Percentiles rank a stretch among this genome's conserved stretches.
Evolutionary conservation across 768 basidiomycete species (phyloP).

Genomic region (Exidia glandulosa): DNA sequence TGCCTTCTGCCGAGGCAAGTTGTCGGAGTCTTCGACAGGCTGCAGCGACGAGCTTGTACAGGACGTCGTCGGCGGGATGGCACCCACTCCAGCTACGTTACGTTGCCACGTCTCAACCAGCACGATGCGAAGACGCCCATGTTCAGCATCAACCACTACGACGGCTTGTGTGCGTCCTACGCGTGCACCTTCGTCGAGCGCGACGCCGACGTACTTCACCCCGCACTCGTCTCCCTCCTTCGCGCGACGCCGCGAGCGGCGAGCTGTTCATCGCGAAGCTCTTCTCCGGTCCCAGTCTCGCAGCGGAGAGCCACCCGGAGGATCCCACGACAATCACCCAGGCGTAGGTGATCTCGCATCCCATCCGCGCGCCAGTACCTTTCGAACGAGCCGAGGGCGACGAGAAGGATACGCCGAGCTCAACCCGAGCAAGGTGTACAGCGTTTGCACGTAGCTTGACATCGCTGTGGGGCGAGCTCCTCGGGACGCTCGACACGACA

Average conservation of each 20-base stretch:
- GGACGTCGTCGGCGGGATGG: constrained; percentile 60
- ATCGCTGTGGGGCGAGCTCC: constrained; percentile 61
- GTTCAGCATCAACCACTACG: constrained; percentile 85
- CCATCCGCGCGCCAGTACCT: constrained; percentile 59
- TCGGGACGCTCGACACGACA: constrained; percentile 49
- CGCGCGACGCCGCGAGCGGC: constrained; percentile 52
- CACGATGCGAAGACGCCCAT: constrained; percentile 10
- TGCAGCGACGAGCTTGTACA: constrained; percentile 63
- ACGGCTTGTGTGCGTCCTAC: constrained; percentile 66
- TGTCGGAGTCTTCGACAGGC: constrained; percentile 34
- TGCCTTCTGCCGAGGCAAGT: constrained; percentile 66
- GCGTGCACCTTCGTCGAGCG: constrained; percentile 55
- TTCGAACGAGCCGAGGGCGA: constrained; percentile 27
- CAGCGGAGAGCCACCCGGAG: constrained; percentile 67
- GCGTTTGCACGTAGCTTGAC: constrained; percentile 73
- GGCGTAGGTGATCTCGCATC: constrained; percentile 74
- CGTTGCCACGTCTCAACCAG: constrained; percentile 19
- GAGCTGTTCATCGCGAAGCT: constrained; percentile 73
- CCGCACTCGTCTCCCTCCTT: constrained; percentile 70
- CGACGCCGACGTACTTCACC: constrained; percentile 68
- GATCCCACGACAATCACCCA: constrained; percentile 74
- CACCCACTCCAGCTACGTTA: constrained; percentile 65
- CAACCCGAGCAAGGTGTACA: constrained; percentile 68
- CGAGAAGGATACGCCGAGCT: constrained; percentile 41
- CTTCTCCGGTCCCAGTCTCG: constrained; percentile 74